phyloP scores from a whole-genome alignment of 108 stramenopile genomes.

The Chaetoceros tenuissimus region DNA sequence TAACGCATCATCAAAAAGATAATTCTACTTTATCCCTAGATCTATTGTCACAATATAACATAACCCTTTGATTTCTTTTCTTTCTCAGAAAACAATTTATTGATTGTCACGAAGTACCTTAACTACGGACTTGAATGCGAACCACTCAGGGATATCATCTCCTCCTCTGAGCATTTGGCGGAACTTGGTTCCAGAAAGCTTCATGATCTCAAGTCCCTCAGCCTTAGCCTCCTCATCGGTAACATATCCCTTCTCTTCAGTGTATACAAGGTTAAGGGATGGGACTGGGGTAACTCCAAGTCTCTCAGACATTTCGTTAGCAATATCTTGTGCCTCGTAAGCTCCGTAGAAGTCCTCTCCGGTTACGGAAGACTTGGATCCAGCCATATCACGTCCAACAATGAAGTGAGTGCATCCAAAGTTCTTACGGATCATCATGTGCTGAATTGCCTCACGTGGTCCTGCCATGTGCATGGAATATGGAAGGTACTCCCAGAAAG shows the following conservation, averaged over 20 bases:
- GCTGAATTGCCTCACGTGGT: constrained; percentile 99
- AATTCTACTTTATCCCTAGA: not conserved
- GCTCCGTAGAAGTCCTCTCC: constrained; percentile 99
- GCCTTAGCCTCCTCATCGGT: constrained; percentile 96
- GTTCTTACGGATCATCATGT: constrained; percentile 99
- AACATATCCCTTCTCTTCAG: constrained; percentile 95
- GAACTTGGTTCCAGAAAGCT: constrained; percentile 98
- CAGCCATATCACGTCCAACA: constrained; percentile 99
- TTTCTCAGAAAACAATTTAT: constrained; percentile 16
- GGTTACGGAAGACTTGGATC: constrained; percentile 91
- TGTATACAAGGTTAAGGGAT: constrained; percentile 94
- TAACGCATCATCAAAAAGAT: not conserved
- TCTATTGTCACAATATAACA: not conserved
- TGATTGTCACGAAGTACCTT: constrained; percentile 83
- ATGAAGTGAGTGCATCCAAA: constrained; percentile 99
- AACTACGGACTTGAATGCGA: constrained; percentile 97
- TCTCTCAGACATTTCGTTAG: constrained; percentile 74
- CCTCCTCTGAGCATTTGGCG: constrained; percentile 97
- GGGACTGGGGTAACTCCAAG: constrained; percentile 93
- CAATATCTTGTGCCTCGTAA: constrained; percentile 97
- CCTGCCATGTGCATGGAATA: constrained; percentile 99
- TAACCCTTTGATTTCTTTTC: not conserved
- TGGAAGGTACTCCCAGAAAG: constrained; percentile 95
- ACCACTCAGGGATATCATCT: constrained; percentile 99
- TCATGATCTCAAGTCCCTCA: constrained; percentile 73